Evolutionary conservation across 2,329 filamentous ascomycete species (phyloP), one percentile per base, ranked within the genome.

Genomic region (Claviceps fusiformis): DNA sequence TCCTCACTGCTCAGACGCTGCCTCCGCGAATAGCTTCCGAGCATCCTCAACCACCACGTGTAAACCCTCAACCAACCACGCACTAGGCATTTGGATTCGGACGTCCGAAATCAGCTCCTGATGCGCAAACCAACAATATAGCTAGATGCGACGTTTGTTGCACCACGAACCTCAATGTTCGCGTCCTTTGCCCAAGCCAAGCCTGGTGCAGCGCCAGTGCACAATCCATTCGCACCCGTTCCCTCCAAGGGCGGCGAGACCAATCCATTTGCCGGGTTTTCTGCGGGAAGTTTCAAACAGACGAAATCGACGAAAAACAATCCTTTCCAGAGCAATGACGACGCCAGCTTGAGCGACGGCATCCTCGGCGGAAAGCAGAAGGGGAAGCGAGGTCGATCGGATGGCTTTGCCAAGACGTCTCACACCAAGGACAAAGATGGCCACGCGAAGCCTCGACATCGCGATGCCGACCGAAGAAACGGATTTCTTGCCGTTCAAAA

Each of bases 131-230:
- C 58, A 52, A 63, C 57, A 59, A 55, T 58, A 56, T 61, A 62
- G 67, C 64, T 71, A 69, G 67, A 63, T 68, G 70, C 69, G 67
- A 71, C 69, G 61, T 59, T 58, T 57, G 68, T 70, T 70, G 70
- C 70, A 69, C 68, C 68, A 67, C 70, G 68, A 62, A 10, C 59
- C 62, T 63, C 66, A 62, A 72, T 72, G 70, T 67, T 68, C 64
- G 67, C 69, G 56, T 59, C 67, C 54, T 65, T 70, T 57, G 63
- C 65, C 60, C 66, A 67, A 61, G 63, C 67, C 62, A 65, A 68
- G 65, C 62, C 64, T 60, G 64, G 62, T 60, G 62, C 65, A 59
- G 64, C 68, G 63, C 62, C 67, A 56, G 64, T 63, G 55, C 61
- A 62, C 57, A 71, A 70, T 58, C 68, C 68, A 24, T 71, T 71